Evolutionary conservation across 345 rosid species (phyloP), one percentile per base, ranked within the genome.

Genomic region (Eucalyptus caleyi): DNA sequence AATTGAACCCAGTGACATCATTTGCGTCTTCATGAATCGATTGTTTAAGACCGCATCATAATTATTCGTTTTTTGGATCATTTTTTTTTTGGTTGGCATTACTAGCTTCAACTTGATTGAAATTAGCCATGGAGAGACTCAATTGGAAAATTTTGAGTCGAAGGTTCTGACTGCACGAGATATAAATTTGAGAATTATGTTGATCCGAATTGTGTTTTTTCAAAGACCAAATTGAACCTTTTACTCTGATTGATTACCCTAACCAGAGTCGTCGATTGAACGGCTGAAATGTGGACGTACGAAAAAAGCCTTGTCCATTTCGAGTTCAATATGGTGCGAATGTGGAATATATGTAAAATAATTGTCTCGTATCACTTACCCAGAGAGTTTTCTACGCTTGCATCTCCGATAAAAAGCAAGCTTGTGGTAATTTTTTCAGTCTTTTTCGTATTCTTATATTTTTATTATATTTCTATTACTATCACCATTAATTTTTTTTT

Each of bases 1-100:
- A 0, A 56, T 24, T 9, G 62, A 56, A 56, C 30, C 30, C 1
- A 2, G 3, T 5, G 6, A 56, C 2, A 24, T 24, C 14, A 24
- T 24, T 56, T 24, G 27, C 13, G 1, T 23, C 11, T 8, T 56
- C 6, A 56, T 0, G 13, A 56, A 56, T 56, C 0, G 13, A 56
- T 56, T 56, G 30, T 56, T 56, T 56, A 56, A 56, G 3, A 56
- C 6, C 0, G 6, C 30, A 26, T 60, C 8, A 6, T 26, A 27
- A 60, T 60, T 27, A 12, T 60, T 26, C 1, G 0, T 3, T 26
- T 1, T 60, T 0, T 0, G 4, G n/a, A 60, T 60, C 67, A 60
- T 60, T 60, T 6, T 49, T 56, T 9, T 60, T 60, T 60, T 12
- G n/a, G 15, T 60, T 3, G 32, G 32, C 32, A 59, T 2, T 59